These are phyloP conservation scores for Cercospora beticola DNA, from an alignment of 2,329 filamentous ascomycete genomes.

Conservation along the genomic window DNA sequence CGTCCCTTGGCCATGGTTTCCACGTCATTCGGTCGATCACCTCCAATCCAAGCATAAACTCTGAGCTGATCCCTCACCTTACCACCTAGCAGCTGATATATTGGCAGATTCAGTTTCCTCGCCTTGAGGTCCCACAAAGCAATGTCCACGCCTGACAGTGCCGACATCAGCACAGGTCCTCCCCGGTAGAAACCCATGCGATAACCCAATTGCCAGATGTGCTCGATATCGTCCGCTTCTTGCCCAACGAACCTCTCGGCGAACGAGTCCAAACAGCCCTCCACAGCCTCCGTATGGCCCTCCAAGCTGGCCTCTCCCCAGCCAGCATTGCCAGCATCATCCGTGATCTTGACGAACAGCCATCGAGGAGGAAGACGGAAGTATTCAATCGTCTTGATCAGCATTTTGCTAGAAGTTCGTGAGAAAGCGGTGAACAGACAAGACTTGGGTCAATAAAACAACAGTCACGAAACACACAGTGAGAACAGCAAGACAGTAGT, in stretches of 20 bases:
- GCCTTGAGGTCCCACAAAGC: constrained; percentile 77
- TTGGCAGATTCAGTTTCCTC: constrained; percentile 62
- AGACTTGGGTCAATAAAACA: not conserved
- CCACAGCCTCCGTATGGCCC: constrained; percentile 71
- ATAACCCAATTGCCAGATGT: constrained; percentile 75
- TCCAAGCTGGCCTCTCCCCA: constrained; percentile 57
- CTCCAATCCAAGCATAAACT: constrained; percentile 78
- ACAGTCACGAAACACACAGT: not conserved
- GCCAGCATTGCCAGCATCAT: constrained; percentile 62
- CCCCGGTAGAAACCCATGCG: constrained; percentile 71
- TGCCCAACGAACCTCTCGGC: constrained; percentile 61
- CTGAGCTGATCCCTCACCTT: constrained; percentile 68
- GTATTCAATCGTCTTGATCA: constrained; percentile 66
- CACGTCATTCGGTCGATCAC: constrained; percentile 68
- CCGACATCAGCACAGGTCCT: constrained; percentile 77
- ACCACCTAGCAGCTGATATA: constrained; percentile 72
- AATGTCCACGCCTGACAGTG: constrained; percentile 74
- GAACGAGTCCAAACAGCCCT: constrained; percentile 70
- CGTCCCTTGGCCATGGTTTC: constrained; percentile 52
- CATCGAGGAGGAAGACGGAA: constrained; percentile 73
- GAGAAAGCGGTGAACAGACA: not conserved
- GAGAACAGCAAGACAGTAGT: not conserved
- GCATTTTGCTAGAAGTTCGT: constrained; percentile 40
- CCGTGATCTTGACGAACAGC: constrained; percentile 75
- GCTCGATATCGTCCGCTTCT: constrained; percentile 75